Evolutionary conservation across 192 early-diverging fungal genomes (phyloP).

Genomic region (Thamnidium elegans): DNA sequence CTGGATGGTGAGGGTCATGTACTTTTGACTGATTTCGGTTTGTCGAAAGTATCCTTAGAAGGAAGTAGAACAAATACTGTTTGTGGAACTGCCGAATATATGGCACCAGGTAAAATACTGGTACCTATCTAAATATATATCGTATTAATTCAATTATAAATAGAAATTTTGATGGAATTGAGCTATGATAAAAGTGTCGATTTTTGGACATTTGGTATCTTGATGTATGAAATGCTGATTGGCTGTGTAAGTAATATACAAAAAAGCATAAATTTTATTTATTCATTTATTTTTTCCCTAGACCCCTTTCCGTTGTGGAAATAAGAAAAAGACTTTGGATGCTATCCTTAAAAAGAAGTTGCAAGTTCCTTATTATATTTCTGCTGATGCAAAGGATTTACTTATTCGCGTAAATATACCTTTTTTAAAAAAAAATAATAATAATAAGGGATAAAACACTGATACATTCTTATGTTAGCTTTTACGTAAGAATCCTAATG

Average conservation of each 20-base stretch:
- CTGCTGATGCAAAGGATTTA: constrained; percentile 75
- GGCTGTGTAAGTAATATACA: constrained; percentile 46
- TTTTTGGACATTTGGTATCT: constrained; percentile 88
- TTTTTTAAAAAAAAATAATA: neutral
- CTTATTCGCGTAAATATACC: constrained; percentile 49
- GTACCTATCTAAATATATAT: neutral
- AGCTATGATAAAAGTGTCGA: constrained; percentile 78
- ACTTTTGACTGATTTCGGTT: constrained; percentile 91
- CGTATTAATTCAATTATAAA: neutral
- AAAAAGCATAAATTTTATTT: neutral
- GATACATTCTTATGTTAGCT: constrained; percentile 24
- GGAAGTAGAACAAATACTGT: constrained; percentile 54
- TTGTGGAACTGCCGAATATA: constrained; percentile 79
- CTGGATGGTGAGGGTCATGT: constrained; percentile 76
- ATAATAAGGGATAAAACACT: neutral
- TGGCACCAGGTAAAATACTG: constrained; percentile 54
- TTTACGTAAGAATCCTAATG: constrained; percentile 51
- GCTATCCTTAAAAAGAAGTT: constrained; percentile 82
- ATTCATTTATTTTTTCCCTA: neutral
- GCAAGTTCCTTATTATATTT: constrained; percentile 75
- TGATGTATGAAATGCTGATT: constrained; percentile 91
- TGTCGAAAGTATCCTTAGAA: constrained; percentile 78
- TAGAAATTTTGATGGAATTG: constrained; percentile 59
- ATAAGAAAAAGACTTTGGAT: constrained; percentile 82
- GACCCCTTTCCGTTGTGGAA: constrained; percentile 76